phyloP scores from a whole-genome alignment of 2,329 filamentous ascomycete species.

The Alternaria infectoria region DNA sequence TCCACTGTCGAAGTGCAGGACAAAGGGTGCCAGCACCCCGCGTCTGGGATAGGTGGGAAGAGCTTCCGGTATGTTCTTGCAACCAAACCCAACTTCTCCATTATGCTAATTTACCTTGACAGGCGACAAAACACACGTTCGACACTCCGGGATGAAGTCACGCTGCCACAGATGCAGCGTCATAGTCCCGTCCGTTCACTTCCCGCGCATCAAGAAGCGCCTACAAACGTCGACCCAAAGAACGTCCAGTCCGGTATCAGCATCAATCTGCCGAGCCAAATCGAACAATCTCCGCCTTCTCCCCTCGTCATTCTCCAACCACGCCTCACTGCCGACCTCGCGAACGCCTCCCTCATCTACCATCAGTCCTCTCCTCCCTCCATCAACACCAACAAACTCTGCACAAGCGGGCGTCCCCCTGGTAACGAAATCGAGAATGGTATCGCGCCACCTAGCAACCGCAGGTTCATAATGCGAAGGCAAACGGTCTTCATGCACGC shows the following conservation, averaged over 20 bases:
- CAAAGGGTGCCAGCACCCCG: not conserved
- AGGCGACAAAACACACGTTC: not conserved
- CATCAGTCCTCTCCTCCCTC: constrained; percentile 4
- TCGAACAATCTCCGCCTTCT: constrained; percentile 16
- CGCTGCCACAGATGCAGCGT: not conserved
- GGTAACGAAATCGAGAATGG: constrained; percentile 18
- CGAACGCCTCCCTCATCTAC: constrained; percentile 13
- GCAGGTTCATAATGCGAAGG: constrained; percentile 12
- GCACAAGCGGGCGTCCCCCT: constrained; percentile 13
- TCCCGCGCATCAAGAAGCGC: constrained; percentile 24
- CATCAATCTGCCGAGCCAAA: constrained; percentile 13
- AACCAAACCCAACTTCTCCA: not conserved
- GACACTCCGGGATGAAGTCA: not conserved
- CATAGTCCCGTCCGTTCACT: constrained; percentile 53
- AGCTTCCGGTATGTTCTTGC: not conserved
- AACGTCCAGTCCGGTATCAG: constrained; percentile 16
- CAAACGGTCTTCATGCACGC: constrained; percentile 15
- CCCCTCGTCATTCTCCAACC: constrained; percentile 6
- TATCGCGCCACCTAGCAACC: constrained; percentile 14
- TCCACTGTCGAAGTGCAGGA: not conserved
- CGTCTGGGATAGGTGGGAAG: not conserved
- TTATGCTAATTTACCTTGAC: not conserved
- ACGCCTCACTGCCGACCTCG: constrained; percentile 13
- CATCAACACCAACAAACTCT: constrained; percentile 6
- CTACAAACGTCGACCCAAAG: constrained; percentile 23